phyloP scores from a whole-genome alignment of 2,329 filamentous ascomycete genomes.

The Tolypocladium cylindrosporum region DNA sequence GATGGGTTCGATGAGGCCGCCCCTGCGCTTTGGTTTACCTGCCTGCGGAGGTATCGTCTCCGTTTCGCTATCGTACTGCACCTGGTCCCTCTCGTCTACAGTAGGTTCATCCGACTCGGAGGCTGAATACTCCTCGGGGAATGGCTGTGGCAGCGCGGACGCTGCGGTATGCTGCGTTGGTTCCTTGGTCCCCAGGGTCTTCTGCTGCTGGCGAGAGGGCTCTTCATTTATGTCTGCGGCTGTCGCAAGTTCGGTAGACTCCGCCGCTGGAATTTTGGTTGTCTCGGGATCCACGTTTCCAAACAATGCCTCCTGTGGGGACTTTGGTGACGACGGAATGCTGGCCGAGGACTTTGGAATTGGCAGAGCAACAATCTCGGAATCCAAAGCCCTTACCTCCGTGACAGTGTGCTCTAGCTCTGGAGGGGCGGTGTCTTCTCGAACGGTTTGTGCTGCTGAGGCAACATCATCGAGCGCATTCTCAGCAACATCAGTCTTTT shows the following conservation, averaged over 20 bases:
- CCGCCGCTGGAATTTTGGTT: constrained; percentile 8
- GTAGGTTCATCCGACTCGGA: not conserved
- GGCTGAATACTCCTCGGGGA: not conserved
- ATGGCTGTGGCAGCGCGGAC: constrained; percentile 1
- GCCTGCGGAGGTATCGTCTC: constrained; percentile 16
- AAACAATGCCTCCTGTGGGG: constrained; percentile 4
- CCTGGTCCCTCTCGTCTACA: not conserved
- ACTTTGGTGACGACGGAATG: constrained; percentile 8
- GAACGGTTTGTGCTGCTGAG: not conserved
- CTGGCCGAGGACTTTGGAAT: constrained; percentile 10
- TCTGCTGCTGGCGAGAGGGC: constrained; percentile 10
- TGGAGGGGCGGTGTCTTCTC: not conserved
- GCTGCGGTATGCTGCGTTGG: constrained; percentile 5
- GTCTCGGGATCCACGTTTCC: constrained; percentile 7
- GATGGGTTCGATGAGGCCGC: constrained; percentile 41
- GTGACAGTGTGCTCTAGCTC: not conserved
- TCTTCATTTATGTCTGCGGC: constrained; percentile 6
- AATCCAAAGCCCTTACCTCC: not conserved
- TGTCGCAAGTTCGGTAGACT: constrained; percentile 4
- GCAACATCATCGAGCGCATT: not conserved
- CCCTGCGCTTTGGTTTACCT: constrained; percentile 22
- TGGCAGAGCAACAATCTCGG: constrained; percentile 4
- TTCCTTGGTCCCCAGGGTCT: constrained; percentile 1
- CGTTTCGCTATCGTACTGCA: constrained; percentile 11
- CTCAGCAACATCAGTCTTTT: not conserved